Evolutionary conservation across 345 rosid species (phyloP).

Genomic region (Euphorbia tirucalli): DNA sequence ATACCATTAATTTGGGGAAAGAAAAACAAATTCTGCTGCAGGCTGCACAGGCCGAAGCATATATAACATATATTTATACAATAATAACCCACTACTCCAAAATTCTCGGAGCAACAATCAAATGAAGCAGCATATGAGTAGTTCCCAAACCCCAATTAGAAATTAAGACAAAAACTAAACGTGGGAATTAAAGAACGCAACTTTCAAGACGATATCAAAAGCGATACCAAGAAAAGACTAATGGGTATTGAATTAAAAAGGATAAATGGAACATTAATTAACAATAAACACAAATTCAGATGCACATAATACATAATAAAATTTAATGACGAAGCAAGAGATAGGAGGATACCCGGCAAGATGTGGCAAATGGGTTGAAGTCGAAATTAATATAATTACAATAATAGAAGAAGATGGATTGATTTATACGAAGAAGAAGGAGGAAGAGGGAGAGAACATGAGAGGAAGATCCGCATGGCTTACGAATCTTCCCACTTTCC

Average conservation of each 20-base stretch:
- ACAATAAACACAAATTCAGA: neutral
- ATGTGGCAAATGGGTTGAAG: neutral
- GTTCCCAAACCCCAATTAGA: neutral
- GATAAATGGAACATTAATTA: neutral
- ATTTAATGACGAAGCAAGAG: too few species aligned
- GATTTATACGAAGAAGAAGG: too few species aligned
- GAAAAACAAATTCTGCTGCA: neutral
- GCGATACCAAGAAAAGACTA: neutral
- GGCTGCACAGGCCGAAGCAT: neutral
- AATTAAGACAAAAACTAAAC: neutral
- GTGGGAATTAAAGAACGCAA: neutral
- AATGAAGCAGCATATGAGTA: neutral
- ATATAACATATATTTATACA: neutral
- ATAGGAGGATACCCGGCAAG: neutral
- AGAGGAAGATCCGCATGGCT: conserved; percentile 15
- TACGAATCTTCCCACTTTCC: conserved; percentile 19
- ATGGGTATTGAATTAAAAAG: neutral
- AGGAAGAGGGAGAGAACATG: neutral
- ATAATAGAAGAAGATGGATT: too few species aligned
- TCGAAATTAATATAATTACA: too few species aligned
- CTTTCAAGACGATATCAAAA: neutral
- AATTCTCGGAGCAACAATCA: neutral
- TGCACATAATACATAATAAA: neutral
- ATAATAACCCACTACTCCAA: neutral
- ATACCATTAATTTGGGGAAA: neutral